Conservation (phyloP, 2,329 filamentous ascomycete genomes). For the Monilinia vaccinii-corymbosi region DNA sequence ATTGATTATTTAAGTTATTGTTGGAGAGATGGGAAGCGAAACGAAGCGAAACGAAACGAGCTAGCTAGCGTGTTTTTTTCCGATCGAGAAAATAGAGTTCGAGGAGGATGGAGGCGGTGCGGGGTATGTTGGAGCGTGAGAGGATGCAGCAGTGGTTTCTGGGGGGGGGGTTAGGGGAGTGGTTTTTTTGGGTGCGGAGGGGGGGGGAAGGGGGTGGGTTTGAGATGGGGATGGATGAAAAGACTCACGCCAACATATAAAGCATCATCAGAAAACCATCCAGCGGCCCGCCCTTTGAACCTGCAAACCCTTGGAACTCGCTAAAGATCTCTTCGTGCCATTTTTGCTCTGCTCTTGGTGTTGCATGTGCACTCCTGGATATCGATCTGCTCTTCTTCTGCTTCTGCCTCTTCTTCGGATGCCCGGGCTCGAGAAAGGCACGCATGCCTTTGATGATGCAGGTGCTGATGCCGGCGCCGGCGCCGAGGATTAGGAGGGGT, state of each 20-base stretch:
- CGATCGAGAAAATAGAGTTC: slow-evolving; percentile 27
- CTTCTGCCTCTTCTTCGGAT: background rate
- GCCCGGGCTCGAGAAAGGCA: background rate
- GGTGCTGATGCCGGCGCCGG: slow-evolving; percentile 14
- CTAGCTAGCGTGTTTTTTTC: too few relatives aligned
- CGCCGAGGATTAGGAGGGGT: slow-evolving; percentile 19
- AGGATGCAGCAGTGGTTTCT: slow-evolving; percentile 27
- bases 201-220: background rate
- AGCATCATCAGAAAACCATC: slow-evolving; percentile 27
- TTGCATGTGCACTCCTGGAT: slow-evolving; percentile 3
- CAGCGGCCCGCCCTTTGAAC: slow-evolving; percentile 21
- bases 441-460: background rate
- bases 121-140: slow-evolving; percentile 19
- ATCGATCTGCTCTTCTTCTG: background rate
- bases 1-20: too few relatives aligned
- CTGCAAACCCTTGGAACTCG: slow-evolving; percentile 23
- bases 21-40: too few relatives aligned
- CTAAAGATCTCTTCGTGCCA: slow-evolving; percentile 20
- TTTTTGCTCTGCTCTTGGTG: slow-evolving; percentile 8
- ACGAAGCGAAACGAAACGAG: background rate
- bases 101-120: slow-evolving; percentile 22
- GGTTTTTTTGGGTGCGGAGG: too few relatives aligned
- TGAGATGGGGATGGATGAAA: background rate
- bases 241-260: slow-evolving; percentile 26
- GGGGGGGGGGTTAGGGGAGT: background rate